Evolutionary conservation across 192 early-diverging fungal species (phyloP).

Genomic region (Gryganskiella cystojenkinii): DNA sequence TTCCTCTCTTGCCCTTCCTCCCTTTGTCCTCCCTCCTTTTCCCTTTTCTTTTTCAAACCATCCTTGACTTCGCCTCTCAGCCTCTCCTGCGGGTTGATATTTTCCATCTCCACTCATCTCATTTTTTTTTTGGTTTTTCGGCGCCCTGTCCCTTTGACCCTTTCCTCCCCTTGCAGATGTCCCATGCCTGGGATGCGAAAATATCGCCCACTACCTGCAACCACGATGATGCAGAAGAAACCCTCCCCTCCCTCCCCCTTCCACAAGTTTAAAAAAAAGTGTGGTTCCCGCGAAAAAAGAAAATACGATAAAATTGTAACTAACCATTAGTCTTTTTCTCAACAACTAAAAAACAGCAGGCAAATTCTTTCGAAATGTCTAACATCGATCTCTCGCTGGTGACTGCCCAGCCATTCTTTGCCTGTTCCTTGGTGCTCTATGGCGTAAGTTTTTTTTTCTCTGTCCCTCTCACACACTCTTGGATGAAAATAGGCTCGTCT

Average conservation of each 20-base stretch:
- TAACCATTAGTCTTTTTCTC: not conserved
- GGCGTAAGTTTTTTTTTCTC: slow-evolving; percentile 31
- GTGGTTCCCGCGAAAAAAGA: no score
- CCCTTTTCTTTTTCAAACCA: not conserved
- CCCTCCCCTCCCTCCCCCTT: no score
- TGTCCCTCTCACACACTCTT: no score
- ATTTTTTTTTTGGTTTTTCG: not conserved
- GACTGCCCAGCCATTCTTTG: slow-evolving; percentile 40
- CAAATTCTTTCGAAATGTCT: slow-evolving; percentile 16
- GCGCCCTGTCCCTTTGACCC: not conserved
- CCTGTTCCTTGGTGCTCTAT: slow-evolving; percentile 44
- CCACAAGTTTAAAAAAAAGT: no score
- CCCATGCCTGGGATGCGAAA: not conserved
- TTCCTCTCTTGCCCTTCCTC: not conserved
- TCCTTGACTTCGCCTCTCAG: not conserved
- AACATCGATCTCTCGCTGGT: slow-evolving; percentile 27
- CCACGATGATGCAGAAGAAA: slow-evolving; percentile 1
- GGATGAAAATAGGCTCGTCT: no score
- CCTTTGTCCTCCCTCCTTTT: not conserved
- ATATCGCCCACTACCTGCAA: not conserved
- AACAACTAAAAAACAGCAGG: no score
- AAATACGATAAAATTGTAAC: slow-evolving; percentile 1
- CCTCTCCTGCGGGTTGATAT: not conserved
- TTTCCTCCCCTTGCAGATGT: not conserved
- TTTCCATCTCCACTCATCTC: not conserved